These are phyloP conservation scores for Delitschia confertaspora DNA, from an alignment of 495 filamentous ascomycete genomes.

Conservation along the genomic window DNA sequence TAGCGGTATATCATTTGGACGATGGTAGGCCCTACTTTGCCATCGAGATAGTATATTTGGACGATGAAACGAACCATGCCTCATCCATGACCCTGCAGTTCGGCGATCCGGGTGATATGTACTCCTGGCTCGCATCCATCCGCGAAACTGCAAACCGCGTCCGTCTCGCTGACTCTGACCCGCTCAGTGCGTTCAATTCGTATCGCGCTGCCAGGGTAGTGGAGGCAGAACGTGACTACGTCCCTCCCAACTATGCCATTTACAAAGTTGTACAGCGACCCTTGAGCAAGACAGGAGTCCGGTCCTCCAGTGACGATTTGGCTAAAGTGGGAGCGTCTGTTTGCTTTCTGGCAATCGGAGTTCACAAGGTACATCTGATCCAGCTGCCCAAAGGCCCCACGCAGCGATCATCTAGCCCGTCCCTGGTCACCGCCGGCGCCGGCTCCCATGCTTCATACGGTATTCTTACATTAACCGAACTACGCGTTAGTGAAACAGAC, in stretches of 20 bases:
- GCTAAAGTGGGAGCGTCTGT: constrained; percentile 62
- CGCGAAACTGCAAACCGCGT: constrained; percentile 50
- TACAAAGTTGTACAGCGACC: constrained; percentile 76
- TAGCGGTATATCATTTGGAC: constrained; percentile 71
- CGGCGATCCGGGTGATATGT: constrained; percentile 60
- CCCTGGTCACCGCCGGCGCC: constrained; percentile 41
- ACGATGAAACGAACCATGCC: constrained; percentile 57
- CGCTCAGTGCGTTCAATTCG: constrained; percentile 51
- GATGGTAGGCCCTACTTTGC: constrained; percentile 69
- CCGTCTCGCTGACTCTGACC: constrained; percentile 44
- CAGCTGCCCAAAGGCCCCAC: constrained; percentile 54
- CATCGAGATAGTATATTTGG: constrained; percentile 67
- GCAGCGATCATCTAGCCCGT: constrained; percentile 48
- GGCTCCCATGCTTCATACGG: constrained; percentile 58
- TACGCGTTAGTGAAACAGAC: constrained; percentile 61
- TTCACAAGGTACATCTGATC: constrained; percentile 73
- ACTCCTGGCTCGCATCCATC: constrained; percentile 66
- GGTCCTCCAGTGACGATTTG: constrained; percentile 67
- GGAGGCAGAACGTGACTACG: constrained; percentile 66
- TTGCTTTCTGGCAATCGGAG: constrained; percentile 79
- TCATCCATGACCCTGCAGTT: constrained; percentile 61
- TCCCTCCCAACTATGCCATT: constrained; percentile 61
- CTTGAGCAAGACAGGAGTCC: constrained; percentile 46
- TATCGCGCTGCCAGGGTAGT: constrained; percentile 58
- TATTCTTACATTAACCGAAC: constrained; percentile 60